Conservation (phyloP, 345 rosid genomes). For the Dipteronia sinensis region DNA sequence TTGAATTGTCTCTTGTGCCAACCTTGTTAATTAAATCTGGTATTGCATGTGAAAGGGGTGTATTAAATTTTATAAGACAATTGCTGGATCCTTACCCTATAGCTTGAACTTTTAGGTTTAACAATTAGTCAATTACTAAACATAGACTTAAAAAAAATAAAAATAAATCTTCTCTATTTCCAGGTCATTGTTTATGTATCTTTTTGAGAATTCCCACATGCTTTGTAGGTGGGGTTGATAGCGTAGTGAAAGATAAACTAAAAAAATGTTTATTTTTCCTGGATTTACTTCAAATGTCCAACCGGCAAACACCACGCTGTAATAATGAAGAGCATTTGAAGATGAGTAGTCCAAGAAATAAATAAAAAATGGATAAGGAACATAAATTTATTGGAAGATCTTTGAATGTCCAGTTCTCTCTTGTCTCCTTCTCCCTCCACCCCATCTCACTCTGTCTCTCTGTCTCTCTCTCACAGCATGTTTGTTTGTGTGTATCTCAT, state of each 20-base stretch:
- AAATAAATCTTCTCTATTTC: neutral
- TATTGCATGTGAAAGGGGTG: no score
- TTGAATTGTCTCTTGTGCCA: no score
- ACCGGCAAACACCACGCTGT: neutral
- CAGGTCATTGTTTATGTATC: neutral
- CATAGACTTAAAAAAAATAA: neutral
- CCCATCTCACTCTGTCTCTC: no score
- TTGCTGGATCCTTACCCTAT: no score
- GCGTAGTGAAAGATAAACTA: neutral
- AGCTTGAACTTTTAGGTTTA: no score
- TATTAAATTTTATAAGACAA: no score
- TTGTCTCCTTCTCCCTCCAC: neutral
- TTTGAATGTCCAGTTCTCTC: neutral
- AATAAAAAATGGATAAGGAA: neutral
- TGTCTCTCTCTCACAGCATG: neutral
- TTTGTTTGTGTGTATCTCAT: neutral
- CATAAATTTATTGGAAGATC: neutral
- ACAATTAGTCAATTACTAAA: no score
- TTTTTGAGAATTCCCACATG: neutral
- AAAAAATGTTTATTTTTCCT: neutral
- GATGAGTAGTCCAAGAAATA: slow-evolving; percentile 2
- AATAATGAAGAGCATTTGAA: neutral
- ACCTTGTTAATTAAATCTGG: no score
- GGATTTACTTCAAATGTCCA: neutral
- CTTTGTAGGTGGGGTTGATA: neutral